phyloP scores from a whole-genome alignment of 106 monocot genomes.

The Posidonia australis region DNA sequence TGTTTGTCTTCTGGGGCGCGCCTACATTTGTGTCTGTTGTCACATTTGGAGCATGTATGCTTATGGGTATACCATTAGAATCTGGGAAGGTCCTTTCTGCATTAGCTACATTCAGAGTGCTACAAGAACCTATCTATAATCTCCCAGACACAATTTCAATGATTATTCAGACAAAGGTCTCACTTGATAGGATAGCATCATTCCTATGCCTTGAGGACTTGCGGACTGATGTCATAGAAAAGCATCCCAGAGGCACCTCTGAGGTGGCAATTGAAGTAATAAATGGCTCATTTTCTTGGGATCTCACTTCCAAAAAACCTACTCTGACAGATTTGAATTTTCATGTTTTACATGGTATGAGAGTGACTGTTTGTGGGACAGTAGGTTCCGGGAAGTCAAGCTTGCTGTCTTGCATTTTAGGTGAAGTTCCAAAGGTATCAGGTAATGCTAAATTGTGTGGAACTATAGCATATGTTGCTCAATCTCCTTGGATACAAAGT shows the following conservation, averaged over 20 bases:
- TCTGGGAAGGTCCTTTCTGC: slow-evolving; percentile 85
- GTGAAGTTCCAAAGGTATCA: slow-evolving; percentile 66
- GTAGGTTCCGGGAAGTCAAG: slow-evolving; percentile 89
- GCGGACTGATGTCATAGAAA: slow-evolving; percentile 38
- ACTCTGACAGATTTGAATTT: slow-evolving; percentile 68
- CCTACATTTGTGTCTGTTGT: slow-evolving; percentile 78
- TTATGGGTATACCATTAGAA: slow-evolving; percentile 73
- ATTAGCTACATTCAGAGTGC: slow-evolving; percentile 74
- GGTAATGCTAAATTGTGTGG: slow-evolving; percentile 58
- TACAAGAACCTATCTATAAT: slow-evolving; percentile 72
- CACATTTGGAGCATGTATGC: slow-evolving; percentile 70
- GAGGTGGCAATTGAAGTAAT: slow-evolving; percentile 48
- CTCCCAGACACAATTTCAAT: slow-evolving; percentile 65
- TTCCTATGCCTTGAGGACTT: slow-evolving; percentile 69
- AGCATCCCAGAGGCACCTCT: slow-evolving; percentile 35
- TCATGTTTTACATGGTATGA: slow-evolving; percentile 46
- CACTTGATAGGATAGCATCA: slow-evolving; percentile 65
- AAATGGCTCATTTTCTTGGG: slow-evolving; percentile 71
- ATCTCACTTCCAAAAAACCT: slow-evolving; percentile 32
- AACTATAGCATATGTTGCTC: slow-evolving; percentile 68
- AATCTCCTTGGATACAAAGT: slow-evolving; percentile 97
- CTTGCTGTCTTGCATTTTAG: slow-evolving; percentile 71
- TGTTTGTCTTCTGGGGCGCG: slow-evolving; percentile 58
- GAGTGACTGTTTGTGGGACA: slow-evolving; percentile 78
- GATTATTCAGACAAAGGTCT: slow-evolving; percentile 76